Conservation (phyloP, 2,329 filamentous ascomycete genomes). For the Aspergillus udagawae region DNA sequence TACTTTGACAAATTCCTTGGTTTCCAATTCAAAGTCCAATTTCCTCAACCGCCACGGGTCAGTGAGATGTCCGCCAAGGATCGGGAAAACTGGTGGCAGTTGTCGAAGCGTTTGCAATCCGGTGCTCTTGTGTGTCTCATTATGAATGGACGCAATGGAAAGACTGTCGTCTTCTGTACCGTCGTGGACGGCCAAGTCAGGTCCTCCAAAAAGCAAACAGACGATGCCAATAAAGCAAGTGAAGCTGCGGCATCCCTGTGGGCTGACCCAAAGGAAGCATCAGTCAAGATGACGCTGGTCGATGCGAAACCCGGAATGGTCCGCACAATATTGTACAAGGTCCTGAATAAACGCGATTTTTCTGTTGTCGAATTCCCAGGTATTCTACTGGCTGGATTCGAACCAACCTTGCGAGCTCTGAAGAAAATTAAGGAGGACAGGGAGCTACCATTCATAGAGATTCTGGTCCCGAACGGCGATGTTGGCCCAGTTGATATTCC, state of each 20-base stretch:
- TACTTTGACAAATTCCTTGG: constrained; percentile 15
- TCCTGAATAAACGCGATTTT: not conserved
- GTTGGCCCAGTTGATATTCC: constrained; percentile 24
- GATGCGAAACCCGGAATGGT: not conserved
- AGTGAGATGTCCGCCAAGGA: constrained; percentile 1
- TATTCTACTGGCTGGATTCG: constrained; percentile 54
- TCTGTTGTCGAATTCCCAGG: constrained; percentile 56
- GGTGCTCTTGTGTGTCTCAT: constrained; percentile 28
- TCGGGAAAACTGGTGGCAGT: constrained; percentile 26
- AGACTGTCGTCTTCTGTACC: constrained; percentile 23
- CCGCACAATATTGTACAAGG: not conserved
- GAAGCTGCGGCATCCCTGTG: not conserved
- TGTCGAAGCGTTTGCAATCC: constrained; percentile 26
- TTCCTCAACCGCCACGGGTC: constrained; percentile 22
- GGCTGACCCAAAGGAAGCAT: not conserved
- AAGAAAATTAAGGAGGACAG: constrained; percentile 47
- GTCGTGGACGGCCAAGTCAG: constrained; percentile 8
- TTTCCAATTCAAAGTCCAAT: constrained; percentile 18
- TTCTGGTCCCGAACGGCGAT: constrained; percentile 27
- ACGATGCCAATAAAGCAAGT: not conserved
- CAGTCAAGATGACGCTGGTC: not conserved
- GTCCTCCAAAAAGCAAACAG: constrained; percentile 11
- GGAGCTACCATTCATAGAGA: constrained; percentile 47
- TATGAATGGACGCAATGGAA: constrained; percentile 6
- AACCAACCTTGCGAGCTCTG: constrained; percentile 52